Base-by-base conservation (phyloP, 495 filamentous ascomycete genomes). In the Xylaria acuta region DNA sequence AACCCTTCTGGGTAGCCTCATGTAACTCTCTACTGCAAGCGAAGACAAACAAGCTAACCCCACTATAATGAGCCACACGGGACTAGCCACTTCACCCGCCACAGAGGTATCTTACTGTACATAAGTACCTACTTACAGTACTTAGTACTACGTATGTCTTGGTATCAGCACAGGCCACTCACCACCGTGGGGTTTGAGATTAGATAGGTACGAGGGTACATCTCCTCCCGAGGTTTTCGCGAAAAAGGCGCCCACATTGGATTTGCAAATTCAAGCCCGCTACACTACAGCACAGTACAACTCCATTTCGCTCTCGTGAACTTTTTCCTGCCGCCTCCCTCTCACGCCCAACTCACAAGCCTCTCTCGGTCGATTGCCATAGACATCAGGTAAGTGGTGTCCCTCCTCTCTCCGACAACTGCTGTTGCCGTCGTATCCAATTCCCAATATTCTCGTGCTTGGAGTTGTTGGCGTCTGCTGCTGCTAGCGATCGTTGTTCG, bases 341-440 rank as follows among this genome's bases (percentile, higher is more conserved):
- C 75, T 67, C 53, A 30, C 70, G 63, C 63, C 70, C 70, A 72
- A 67, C 14, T 45, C 41, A 60, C 34, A 53, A 53, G 1, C 70
- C 62, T 49, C 49, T 59, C 43, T 32, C 51, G 51, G 70, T 76
- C 67, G 77, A 75, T 79, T 77, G 75, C 74, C 74, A 72, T 72
- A 76, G 72, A 67, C 62, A 72, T 73, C 76, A 79, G 77, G 77
- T 79, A 79, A 69, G 77, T 78, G 58, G 66, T 8, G 16, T 40
- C 32, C 47, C 56, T 22, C 38, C 38, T 27, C 30, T 3, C 6
- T 49, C 18, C 8, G 22, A 65, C 25, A 18, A 7, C 25, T 27
- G 22, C 11, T 22, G 16, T 49, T 34, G 4, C 9, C 7, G 12
- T 40, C 8, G 14, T 30, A 38, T 36, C 36, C 16, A 56, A 49